Evolutionary conservation across 257 asterid genomes (phyloP).

Genomic region (Lantana camara): DNA sequence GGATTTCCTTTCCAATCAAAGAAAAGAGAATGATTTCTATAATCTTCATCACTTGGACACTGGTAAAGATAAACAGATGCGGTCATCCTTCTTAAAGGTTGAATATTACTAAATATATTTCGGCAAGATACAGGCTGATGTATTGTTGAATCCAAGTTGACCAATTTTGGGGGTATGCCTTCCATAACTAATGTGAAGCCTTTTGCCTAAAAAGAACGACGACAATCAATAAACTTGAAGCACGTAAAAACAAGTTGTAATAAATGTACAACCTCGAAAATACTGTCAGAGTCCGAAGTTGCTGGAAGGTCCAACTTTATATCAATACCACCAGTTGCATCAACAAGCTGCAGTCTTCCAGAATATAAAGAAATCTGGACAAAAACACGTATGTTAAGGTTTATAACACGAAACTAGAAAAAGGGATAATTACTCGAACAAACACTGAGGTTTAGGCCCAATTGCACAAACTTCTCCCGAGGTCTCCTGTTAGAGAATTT

Average conservation of each 20-base stretch:
- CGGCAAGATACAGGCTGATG: constrained; percentile 63
- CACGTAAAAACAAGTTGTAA: constrained; percentile 22
- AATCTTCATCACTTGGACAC: constrained; percentile 40
- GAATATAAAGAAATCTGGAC: constrained; percentile 71
- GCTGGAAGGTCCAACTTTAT: constrained; percentile 57
- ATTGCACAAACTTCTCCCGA: too few species aligned
- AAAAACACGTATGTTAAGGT: constrained; percentile 14
- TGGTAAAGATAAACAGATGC: constrained; percentile 48
- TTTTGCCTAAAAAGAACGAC: constrained; percentile 50
- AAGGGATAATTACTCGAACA: too few species aligned
- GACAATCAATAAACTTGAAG: constrained; percentile 2
- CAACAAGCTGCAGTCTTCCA: constrained; percentile 87
- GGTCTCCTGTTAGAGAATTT: too few species aligned
- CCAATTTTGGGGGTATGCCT: constrained; percentile 52
- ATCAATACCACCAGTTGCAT: constrained; percentile 88
- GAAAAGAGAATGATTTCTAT: constrained; percentile 40
- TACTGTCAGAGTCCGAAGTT: constrained; percentile 48
- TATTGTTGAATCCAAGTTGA: constrained; percentile 36
- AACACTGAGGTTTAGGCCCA: too few species aligned
- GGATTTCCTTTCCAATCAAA: constrained; percentile 35
- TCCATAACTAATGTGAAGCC: constrained; percentile 58
- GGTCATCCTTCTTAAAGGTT: constrained; percentile 37
- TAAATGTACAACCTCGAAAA: constrained; percentile 62
- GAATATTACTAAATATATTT: constrained; percentile 56
- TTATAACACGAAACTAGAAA: too few species aligned